Conservation (phyloP, 441 rosid species). For the Gossypium davidsonii region DNA sequence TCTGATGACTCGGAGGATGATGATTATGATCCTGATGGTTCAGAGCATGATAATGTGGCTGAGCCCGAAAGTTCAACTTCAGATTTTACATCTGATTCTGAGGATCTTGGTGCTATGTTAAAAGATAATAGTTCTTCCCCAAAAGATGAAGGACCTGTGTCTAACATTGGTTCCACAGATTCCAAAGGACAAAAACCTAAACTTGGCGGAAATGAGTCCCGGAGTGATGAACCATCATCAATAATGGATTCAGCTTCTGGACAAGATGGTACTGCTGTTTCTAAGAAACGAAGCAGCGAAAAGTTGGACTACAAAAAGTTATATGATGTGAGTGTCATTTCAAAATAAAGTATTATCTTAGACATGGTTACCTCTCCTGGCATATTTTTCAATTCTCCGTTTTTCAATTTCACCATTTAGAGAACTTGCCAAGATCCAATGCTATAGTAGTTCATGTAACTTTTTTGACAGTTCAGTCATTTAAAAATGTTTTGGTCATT, state of each 20-base stretch:
- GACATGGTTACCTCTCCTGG: constrained; percentile 2
- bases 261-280: constrained; percentile 35
- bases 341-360: constrained; percentile 17
- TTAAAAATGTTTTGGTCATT: background rate
- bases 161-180: constrained; percentile 17
- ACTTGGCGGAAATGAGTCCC: constrained; percentile 24
- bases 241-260: constrained; percentile 30
- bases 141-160: constrained; percentile 24
- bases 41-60: constrained; percentile 32
- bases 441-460: background rate
- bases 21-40: constrained; percentile 67
- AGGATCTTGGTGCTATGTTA: constrained; percentile 43
- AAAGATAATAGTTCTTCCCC: constrained; percentile 26
- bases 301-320: constrained; percentile 91
- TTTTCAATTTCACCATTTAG: background rate
- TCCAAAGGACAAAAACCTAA: constrained; percentile 21
- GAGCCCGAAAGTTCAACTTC: constrained; percentile 62
- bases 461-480: background rate
- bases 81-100: constrained; percentile 80
- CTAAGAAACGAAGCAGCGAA: constrained; percentile 50
- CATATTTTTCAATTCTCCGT: background rate
- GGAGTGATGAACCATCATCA: constrained; percentile 26
- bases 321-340: constrained; percentile 63
- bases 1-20: constrained; percentile 95
- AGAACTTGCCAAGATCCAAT: background rate